phyloP scores from a whole-genome alignment of 129 eudicot genomes.

The Saposhnikovia divaricata region DNA sequence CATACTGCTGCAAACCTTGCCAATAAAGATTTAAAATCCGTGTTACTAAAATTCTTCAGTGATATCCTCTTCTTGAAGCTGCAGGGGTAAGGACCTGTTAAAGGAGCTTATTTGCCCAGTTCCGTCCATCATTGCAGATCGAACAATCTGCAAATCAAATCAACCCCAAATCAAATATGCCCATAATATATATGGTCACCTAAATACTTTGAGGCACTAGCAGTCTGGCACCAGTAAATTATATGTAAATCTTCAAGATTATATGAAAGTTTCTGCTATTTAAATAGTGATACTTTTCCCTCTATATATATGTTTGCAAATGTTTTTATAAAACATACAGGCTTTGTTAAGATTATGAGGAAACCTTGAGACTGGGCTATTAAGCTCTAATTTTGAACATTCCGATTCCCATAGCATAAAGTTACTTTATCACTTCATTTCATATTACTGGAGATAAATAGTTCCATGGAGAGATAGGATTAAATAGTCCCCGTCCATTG shows the following conservation, averaged over 20 bases:
- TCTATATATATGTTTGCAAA: background rate
- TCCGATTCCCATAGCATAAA: background rate
- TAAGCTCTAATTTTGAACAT: background rate
- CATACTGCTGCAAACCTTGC: background rate
- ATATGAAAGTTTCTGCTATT: background rate
- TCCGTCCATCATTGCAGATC: constrained; percentile 67
- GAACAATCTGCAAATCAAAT: constrained; percentile 52
- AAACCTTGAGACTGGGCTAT: background rate
- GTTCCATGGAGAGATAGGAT: background rate
- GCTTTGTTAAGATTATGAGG: background rate
- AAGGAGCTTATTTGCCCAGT: constrained; percentile 45
- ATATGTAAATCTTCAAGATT: background rate
- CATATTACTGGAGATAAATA: background rate
- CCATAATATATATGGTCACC: background rate
- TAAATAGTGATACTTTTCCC: background rate
- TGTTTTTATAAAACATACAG: background rate
- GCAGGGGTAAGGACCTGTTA: constrained; percentile 25
- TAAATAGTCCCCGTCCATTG: background rate
- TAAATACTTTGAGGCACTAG: background rate
- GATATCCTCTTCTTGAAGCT: constrained; percentile 46
- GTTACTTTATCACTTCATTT: background rate
- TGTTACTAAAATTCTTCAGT: constrained; percentile 41
- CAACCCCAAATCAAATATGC: background rate
- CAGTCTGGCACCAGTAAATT: background rate
- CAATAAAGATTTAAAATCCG: background rate